phyloP scores from a whole-genome alignment of 495 filamentous ascomycete species.

The Aspergillus avenaceus region DNA sequence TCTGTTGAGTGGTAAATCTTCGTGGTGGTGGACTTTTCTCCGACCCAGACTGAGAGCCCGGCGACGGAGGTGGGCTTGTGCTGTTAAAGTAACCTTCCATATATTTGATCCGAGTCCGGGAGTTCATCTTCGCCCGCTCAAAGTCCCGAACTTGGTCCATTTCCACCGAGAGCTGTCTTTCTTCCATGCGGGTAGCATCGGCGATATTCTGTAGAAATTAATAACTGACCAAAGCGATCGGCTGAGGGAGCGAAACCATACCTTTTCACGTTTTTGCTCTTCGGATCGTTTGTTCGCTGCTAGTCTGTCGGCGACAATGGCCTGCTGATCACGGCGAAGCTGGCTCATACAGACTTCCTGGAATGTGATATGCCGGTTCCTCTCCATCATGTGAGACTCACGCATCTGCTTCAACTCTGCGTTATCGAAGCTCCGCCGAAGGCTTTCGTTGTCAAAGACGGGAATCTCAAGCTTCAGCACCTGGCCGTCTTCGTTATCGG shows the following conservation, averaged over 20 bases:
- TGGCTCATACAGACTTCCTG: constrained; percentile 30
- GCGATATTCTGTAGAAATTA: constrained; percentile 34
- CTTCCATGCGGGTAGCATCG: constrained; percentile 61
- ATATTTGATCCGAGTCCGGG: constrained; percentile 65
- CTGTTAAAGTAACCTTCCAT: constrained; percentile 77
- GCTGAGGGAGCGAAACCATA: constrained; percentile 36
- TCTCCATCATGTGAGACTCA: constrained; percentile 52
- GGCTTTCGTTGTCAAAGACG: constrained; percentile 30
- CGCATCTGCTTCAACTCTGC: constrained; percentile 48
- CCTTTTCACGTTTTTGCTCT: constrained; percentile 51
- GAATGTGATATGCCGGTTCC: constrained; percentile 54
- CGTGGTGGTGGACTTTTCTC: constrained; percentile 18
- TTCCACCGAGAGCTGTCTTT: constrained; percentile 70
- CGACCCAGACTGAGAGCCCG: constrained; percentile 24
- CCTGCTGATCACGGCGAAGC: constrained; percentile 32
- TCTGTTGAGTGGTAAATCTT: constrained; percentile 34
- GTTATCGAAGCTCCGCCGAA: constrained; percentile 43
- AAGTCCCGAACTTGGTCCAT: constrained; percentile 58
- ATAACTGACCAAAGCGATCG: constrained; percentile 34
- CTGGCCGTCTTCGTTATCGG: constrained; percentile 12
- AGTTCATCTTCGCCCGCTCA: constrained; percentile 52
- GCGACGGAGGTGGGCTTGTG: constrained; percentile 38
- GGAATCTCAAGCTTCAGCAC: constrained; percentile 34
- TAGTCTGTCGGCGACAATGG: constrained; percentile 25
- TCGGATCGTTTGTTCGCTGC: constrained; percentile 34